Conservation (phyloP, 306 rosid species). For the peach (Prunus persica) region DNA sequence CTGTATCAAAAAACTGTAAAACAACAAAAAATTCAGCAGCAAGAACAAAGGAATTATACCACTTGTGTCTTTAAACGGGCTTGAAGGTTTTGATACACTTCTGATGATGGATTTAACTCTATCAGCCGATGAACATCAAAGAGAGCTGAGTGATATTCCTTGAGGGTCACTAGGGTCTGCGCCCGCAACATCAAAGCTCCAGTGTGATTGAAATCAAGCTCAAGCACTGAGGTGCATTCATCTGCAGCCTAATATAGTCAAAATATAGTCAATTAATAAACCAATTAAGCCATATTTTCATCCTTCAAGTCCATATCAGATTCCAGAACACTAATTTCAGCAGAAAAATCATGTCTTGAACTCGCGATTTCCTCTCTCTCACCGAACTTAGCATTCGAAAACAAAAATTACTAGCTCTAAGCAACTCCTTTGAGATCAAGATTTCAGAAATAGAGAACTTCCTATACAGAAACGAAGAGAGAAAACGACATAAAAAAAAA, state of each 20-base stretch:
- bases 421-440: neutral
- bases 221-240: constrained; percentile 91
- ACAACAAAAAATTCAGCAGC: constrained; percentile 15
- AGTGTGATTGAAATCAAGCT: constrained; percentile 71
- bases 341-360: neutral
- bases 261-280: constrained; percentile 15
- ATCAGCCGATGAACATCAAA: constrained; percentile 88
- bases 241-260: constrained; percentile 67
- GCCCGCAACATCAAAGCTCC: constrained; percentile 90
- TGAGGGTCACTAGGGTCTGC: constrained; percentile 76
- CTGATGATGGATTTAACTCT: constrained; percentile 84
- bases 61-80: constrained; percentile 82
- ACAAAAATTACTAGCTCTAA: neutral
- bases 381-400: neutral
- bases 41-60: constrained; percentile 45
- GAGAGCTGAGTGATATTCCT: constrained; percentile 86
- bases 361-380: neutral
- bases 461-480: neutral
- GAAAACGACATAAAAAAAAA: neutral
- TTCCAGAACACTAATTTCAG: neutral
- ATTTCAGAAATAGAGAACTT: neutral
- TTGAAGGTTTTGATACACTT: constrained; percentile 88
- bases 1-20: neutral
- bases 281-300: neutral
- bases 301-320: neutral